phyloP scores from a whole-genome alignment of 2,329 filamentous ascomycete genomes.

The Sclerotinia nivalis region DNA sequence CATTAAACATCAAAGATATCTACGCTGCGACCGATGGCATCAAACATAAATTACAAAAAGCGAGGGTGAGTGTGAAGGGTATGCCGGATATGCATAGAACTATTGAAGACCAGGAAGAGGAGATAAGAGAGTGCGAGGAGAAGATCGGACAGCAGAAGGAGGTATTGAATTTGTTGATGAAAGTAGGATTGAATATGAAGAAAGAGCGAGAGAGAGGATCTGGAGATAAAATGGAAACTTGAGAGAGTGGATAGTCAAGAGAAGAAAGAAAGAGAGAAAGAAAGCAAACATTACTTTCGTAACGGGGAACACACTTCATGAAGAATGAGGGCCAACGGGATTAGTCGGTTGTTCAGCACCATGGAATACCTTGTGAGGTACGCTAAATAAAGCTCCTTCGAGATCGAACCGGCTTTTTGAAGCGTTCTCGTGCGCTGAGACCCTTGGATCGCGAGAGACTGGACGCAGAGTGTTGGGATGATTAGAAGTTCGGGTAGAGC shows the following conservation, averaged over 20 bases:
- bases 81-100: slow-evolving; percentile 70
- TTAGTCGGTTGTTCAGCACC: neutral
- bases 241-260: neutral
- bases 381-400: neutral
- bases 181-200: slow-evolving; percentile 49
- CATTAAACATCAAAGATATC: slow-evolving; percentile 65
- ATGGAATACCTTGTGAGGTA: slow-evolving; percentile 13
- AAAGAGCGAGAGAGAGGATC: slow-evolving; percentile 38
- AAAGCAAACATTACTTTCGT: neutral
- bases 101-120: slow-evolving; percentile 67
- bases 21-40: slow-evolving; percentile 74
- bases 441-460: neutral
- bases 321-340: neutral
- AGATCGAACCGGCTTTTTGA: neutral
- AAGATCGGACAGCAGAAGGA: slow-evolving; percentile 63
- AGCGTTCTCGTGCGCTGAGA: neutral
- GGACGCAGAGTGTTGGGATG: neutral
- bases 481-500: neutral
- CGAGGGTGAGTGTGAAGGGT: slow-evolving; percentile 63
- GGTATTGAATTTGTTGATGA: slow-evolving; percentile 56
- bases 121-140: slow-evolving; percentile 66
- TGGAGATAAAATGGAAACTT: slow-evolving; percentile 22
- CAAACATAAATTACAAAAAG: slow-evolving; percentile 81
- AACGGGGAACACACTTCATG: neutral
- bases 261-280: neutral